phyloP scores from a whole-genome alignment of 495 filamentous ascomycete genomes.

The Filosporella fistucella region DNA sequence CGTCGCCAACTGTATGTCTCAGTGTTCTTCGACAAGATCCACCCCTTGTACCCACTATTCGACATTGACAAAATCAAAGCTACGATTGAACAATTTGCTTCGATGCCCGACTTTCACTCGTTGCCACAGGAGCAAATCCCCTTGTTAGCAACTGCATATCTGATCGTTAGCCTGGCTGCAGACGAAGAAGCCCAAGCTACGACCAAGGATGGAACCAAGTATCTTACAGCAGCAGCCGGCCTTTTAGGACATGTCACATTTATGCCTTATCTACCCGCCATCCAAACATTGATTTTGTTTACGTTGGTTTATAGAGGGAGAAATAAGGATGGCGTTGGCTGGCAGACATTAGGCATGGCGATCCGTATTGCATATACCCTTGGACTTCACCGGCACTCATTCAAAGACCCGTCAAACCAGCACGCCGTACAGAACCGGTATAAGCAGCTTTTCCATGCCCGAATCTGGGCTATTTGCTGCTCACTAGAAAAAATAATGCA shows the following conservation, averaged over 20 bases:
- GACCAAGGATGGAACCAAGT: neutral
- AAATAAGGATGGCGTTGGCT: conserved; percentile 4
- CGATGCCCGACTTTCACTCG: neutral
- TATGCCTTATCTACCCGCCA: neutral
- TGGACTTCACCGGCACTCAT: neutral
- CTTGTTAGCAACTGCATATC: neutral
- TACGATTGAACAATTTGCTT: neutral
- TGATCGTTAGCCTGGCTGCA: neutral
- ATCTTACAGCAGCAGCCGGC: neutral
- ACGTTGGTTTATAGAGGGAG: neutral
- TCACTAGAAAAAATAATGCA: conserved; percentile 1
- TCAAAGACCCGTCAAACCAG: neutral
- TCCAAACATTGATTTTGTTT: neutral
- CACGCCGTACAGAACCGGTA: neutral
- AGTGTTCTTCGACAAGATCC: neutral
- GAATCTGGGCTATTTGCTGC: conserved; percentile 1
- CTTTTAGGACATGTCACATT: conserved; percentile 2
- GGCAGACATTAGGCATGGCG: neutral
- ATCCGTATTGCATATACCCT: neutral
- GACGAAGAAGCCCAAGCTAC: neutral
- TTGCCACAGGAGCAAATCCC: neutral
- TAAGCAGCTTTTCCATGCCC: neutral
- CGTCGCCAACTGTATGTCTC: neutral
- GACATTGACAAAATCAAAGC: neutral
- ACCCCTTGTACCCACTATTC: neutral